phyloP scores from a whole-genome alignment of 2,329 filamentous ascomycete genomes.

The Aspergillus sp. region DNA sequence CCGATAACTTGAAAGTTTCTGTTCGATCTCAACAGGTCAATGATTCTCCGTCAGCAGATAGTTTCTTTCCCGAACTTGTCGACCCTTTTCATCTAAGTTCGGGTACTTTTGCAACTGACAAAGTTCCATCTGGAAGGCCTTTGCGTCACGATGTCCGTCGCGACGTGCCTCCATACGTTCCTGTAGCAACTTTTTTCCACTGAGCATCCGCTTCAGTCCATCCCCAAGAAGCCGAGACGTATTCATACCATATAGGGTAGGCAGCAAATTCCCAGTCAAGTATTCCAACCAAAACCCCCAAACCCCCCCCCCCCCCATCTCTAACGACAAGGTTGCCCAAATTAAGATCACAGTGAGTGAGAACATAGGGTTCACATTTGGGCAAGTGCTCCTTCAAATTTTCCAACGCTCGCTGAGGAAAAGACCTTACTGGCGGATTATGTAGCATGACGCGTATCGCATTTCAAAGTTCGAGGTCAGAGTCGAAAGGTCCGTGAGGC shows the following conservation, averaged over 20 bases:
- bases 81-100: slow-evolving; percentile 18
- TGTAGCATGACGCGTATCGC: slow-evolving; percentile 4
- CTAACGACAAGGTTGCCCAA: slow-evolving; percentile 20
- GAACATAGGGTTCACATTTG: slow-evolving; percentile 18
- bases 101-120: slow-evolving; percentile 17
- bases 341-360: slow-evolving; percentile 24
- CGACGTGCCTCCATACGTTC: slow-evolving; percentile 12
- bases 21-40: no score
- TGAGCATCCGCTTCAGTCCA: slow-evolving; percentile 21
- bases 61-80: no score
- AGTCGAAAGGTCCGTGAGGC: slow-evolving; percentile 10
- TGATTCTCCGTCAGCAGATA: no score
- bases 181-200: slow-evolving; percentile 21
- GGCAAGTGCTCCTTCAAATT: slow-evolving; percentile 15
- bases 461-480: slow-evolving; percentile 14
- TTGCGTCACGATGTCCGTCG: slow-evolving; percentile 14
- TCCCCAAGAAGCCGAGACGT: slow-evolving; percentile 24
- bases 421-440: not conserved
- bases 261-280: slow-evolving; percentile 33
- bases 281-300: slow-evolving; percentile 24
- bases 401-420: slow-evolving; percentile 10
- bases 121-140: slow-evolving; percentile 20
- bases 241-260: slow-evolving; percentile 30
- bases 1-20: no score
- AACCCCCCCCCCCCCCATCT: slow-evolving; percentile 18